Base-by-base conservation (phyloP, 495 filamentous ascomycete species). In the Beverwykella pulmonaria region DNA sequence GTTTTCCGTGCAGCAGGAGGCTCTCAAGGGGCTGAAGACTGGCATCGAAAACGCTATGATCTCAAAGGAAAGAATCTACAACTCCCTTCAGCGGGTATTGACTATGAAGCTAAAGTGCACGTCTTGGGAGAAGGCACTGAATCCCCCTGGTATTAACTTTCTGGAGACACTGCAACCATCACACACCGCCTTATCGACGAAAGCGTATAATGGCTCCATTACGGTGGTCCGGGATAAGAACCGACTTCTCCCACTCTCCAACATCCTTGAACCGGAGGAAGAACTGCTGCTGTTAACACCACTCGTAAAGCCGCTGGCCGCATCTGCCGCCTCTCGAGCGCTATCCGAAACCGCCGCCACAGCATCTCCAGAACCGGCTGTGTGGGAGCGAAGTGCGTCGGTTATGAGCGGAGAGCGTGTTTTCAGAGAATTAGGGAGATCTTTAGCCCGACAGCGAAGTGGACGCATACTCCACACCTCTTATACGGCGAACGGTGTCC, bases 361-460 rank as follows among this genome's bases (percentile, higher is more conserved):
- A 22, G 73, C 58, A 63, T 80, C 79, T 27, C 79, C 71, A 1
- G 74, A 81, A 66, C 89, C 82, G 53, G 87, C 81, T 59, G 85
- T 78, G 62, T 78, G 85, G 85, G 82, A 88, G 77, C 69, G 85
- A 72, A 76, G 79, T 50, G 77, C 82, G 5, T 90, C 89, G 9
- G 88, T 93, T 22, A 87, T 93, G 83, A 93, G 88, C 69, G 92
- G 91, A 47, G 92, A 96, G 75, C 87, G 88, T 30, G 89, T 96
- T 0, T 96, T 96, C 71, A 83, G 90, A 63, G 91, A 93, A 72
- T 78, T 96, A 1, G 92, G 92, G 1, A 79, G 90, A 65, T 90
- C 90, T 1, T 79, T 96, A 2, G 92, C 92, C 5, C 83, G 92
- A 36, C 90, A 93, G 67, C 78, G 92, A 12, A 89, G 86, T 64